phyloP scores from a whole-genome alignment of 441 rosid genomes.

The Mallotus japonicus region DNA sequence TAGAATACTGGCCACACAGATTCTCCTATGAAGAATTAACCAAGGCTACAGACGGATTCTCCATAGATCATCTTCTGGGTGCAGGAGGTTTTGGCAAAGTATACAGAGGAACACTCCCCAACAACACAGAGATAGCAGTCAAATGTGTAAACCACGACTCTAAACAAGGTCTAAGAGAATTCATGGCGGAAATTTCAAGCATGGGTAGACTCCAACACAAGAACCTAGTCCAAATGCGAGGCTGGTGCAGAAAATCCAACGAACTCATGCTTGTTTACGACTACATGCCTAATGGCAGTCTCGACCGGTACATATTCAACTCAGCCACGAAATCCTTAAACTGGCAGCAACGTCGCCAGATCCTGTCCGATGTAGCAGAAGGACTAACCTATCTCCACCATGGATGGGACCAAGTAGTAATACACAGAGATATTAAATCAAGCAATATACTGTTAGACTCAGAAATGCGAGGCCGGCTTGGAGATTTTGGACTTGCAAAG shows the following conservation, averaged over 20 bases:
- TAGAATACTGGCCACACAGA: constrained; percentile 62
- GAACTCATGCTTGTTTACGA: constrained; percentile 84
- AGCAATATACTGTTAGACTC: constrained; percentile 80
- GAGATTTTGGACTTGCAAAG: constrained; percentile 90
- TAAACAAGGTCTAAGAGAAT: constrained; percentile 75
- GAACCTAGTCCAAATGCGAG: constrained; percentile 80
- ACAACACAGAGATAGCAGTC: constrained; percentile 60
- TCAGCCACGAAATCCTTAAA: constrained; percentile 43
- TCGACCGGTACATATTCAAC: constrained; percentile 64
- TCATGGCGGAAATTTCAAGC: constrained; percentile 72
- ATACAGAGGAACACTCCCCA: constrained; percentile 57
- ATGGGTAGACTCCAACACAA: constrained; percentile 88
- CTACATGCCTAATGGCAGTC: constrained; percentile 86
- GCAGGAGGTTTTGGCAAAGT: constrained; percentile 87
- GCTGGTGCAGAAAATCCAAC: constrained; percentile 81
- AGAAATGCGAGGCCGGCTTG: constrained; percentile 69
- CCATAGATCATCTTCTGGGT: constrained; percentile 66
- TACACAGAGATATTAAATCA: constrained; percentile 80
- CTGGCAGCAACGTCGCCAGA: constrained; percentile 55
- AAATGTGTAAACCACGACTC: constrained; percentile 74
- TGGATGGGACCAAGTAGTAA: constrained; percentile 89
- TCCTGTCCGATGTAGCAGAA: constrained; percentile 81
- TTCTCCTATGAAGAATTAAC: constrained; percentile 67
- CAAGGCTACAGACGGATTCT: constrained; percentile 70
- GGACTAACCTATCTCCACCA: constrained; percentile 76